Base-by-base conservation (phyloP, 2,329 filamentous ascomycete species). In the Rhytidhysteron rufulum region DNA sequence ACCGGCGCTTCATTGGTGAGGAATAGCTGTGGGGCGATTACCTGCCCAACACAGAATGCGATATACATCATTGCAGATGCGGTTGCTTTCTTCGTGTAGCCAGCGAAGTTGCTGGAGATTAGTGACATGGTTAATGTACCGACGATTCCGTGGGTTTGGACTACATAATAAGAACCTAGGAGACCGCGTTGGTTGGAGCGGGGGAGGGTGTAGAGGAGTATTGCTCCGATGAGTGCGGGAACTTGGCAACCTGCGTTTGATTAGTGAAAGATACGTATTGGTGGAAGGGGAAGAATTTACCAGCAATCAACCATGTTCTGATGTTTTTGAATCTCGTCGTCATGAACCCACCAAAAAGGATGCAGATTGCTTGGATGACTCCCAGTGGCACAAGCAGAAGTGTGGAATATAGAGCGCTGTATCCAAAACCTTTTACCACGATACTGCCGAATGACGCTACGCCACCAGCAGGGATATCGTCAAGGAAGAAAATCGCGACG, bases 361-460 rank as follows among this genome's bases (percentile, higher is more conserved):
- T n/a, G n/a, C n/a, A n/a, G n/a, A n/a, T n/a, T n/a, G n/a, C n/a
- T n/a, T n/a, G n/a, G n/a, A n/a, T n/a, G n/a, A n/a, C n/a, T n/a
- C n/a, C n/a, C n/a, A n/a, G n/a, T n/a, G n/a, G n/a, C n/a, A n/a
- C n/a, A n/a, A n/a, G n/a, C n/a, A n/a, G n/a, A n/a, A n/a, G n/a
- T n/a, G n/a, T n/a, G n/a, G n/a, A n/a, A n/a, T n/a, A n/a, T n/a
- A n/a, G n/a, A n/a, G n/a, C n/a, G n/a, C n/a, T 37, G 34, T 37
- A 50, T 13, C 25, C 25, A n/a, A n/a, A 9, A 0, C 65, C 68
- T 18, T 69, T 70, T 44, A 72, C 67, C 31, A 72, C 67, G 0
- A 73, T 53, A 33, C 50, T 51, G 6, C 44, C 46, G 31, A 53
- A 53, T 16, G 48, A 48, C 21, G 50, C 47, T 5, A 48, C 50